Evolutionary conservation across 2,329 filamentous ascomycete species (phyloP), one percentile per base, ranked within the genome.

Genomic region (Cytospora paraplurivora): DNA sequence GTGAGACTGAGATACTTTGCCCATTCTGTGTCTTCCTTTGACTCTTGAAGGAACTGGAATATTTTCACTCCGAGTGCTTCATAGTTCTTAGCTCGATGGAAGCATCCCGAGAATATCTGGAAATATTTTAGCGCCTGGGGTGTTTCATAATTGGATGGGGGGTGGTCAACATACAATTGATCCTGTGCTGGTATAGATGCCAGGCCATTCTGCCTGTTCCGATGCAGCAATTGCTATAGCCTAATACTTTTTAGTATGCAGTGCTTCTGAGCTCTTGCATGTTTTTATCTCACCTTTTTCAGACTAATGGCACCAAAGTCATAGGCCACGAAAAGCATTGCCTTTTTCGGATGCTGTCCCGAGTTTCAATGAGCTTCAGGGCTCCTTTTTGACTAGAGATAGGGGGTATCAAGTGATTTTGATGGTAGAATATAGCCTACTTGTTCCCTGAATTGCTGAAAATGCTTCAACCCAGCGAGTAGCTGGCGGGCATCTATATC

Each of bases 311-410:
- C 54, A 32, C 54, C 54, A 4, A 56, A 19, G n/a, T 56, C 54
- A 17, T 56, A 56, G 19, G 54, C 54, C 3, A 56, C 19, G 11
- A 56, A 56, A 27, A 56, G 8, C 7, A 56, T 56, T 1, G 54
- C 54, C 15, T 19, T 56, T 17, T 15, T 2, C 5, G 37, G 13
- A 15, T 11, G 1, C 37, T 38, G 37, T 13, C 17, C 1, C 12
- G 11, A 38, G 13, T 38, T 38, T 11, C 17, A 38, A 15, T 5
- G 13, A 13, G 7, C 3, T 15, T 38, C 37, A 38, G 13, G 37
- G 12, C 11, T 38, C 12, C 2, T 38, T 4, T 5, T 2, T 11
- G 17, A 15, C 12, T 4, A 11, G 7, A 2, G 1, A 38, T 15
- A 38, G 12, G 37, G n/a, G n/a, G n/a, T n/a, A n/a, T n/a, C n/a